Evolutionary conservation across 495 filamentous ascomycete genomes (phyloP), one percentile per base, ranked within the genome.

Genomic region (Aspergillus hancockii): DNA sequence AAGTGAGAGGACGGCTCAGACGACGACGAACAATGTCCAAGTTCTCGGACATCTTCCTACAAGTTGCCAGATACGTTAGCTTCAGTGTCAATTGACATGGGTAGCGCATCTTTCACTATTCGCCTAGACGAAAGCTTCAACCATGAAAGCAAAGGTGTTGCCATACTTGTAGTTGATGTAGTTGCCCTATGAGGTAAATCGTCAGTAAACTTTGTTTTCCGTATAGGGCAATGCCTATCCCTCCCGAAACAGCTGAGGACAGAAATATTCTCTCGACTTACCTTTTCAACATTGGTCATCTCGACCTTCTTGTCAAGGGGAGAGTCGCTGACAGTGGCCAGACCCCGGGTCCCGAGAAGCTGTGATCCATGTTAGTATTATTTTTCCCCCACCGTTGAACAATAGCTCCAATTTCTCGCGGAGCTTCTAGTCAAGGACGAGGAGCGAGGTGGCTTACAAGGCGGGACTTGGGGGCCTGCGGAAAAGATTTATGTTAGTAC

Each of bases 41-140:
- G 84, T 98, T 98, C 83, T 98, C 91, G 66, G 88, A 90, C 93
- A 98, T 97, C 84, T 97, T 97, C 86, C 90, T 92, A 74, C 82
- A 75, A 80, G 36, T 34, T 50, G 47, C 23, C 38, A 65, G 41
- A 52, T 64, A 68, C 65, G 63, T 81, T 71, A 81, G 73, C 61
- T 51, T 34, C 51, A 22, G 30, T 19, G 21, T 49, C 58, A 30
- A 52, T 59, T 54, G 31, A 45, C 23, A 7, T 12, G 21, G 14
- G 25, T 23, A 45, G 40, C 22, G 14, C 28, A 63, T 22, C 36
- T 55, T 30, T 9, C 13, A 8, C 32, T 2, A 25, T 52, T 38
- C 40, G 41, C 9, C 30, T 22, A 60, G 9, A 46, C 13, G 25
- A 4, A 46, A 31, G 41, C 36, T 21, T 36, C 12, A 25, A 0